Evolutionary conservation across 345 rosid genomes (phyloP).

Genomic region (Psidium friedrichsthalianum): DNA sequence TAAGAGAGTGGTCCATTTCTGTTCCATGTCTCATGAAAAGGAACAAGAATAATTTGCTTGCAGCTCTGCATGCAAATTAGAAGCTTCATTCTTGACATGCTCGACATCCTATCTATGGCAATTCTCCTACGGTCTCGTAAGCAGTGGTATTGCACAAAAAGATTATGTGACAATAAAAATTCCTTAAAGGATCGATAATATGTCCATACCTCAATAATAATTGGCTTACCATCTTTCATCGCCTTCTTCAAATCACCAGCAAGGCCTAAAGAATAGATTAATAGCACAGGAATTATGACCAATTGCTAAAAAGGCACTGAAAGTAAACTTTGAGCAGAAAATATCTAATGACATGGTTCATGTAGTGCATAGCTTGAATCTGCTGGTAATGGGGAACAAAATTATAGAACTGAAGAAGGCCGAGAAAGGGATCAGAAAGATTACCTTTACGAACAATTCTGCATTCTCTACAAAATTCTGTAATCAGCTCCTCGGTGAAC

Average conservation of each 20-base stretch:
- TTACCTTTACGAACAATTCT: constrained; percentile 96
- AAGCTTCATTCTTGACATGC: background rate
- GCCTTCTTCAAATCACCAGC: constrained; percentile 99
- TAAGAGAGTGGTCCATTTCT: background rate
- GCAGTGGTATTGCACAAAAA: background rate
- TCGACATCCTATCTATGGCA: background rate
- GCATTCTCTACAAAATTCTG: constrained; percentile 95
- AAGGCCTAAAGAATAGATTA: constrained; percentile 47
- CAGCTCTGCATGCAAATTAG: background rate
- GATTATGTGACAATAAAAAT: background rate
- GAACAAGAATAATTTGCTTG: background rate
- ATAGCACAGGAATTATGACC: background rate
- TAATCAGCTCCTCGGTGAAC: constrained; percentile 82
- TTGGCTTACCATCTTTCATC: constrained; percentile 99
- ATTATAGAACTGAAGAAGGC: background rate
- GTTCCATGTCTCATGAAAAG: background rate
- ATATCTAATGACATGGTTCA: background rate
- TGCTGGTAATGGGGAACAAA: background rate
- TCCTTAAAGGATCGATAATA: background rate
- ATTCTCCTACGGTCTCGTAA: background rate
- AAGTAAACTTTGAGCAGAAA: background rate
- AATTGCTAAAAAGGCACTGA: background rate
- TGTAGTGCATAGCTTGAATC: background rate
- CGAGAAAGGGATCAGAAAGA: background rate
- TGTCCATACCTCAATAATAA: constrained; percentile 75